Evolutionary conservation across 2,329 filamentous ascomycete genomes (phyloP), one percentile per base, ranked within the genome.

Genomic region (Leptographium galeiforme): DNA sequence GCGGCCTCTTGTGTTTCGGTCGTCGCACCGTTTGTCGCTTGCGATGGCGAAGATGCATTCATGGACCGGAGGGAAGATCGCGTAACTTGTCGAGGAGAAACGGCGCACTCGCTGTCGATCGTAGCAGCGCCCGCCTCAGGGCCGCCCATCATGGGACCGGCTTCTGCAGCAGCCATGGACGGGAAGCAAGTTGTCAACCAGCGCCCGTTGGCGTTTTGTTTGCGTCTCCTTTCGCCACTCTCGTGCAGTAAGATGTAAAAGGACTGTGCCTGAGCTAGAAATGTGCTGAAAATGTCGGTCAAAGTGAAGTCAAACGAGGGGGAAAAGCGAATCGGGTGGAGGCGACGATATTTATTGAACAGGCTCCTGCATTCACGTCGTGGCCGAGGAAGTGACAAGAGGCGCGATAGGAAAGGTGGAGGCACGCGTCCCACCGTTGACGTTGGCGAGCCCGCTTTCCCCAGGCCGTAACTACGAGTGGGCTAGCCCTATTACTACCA

Each of bases 31-130:
- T 25, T 25, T 2, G 39, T 8, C 11, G 40, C 8, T 19, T 18
- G 33, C 18, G 19, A 4, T 25, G 38, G 45, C 19, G 45, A 43
- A 4, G 45, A 36, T 16, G 30, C 43, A 6, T 48, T 19, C 30
- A 48, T 41, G 25, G 51, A 43, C 12, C 38, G 51, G 16, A 53
- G 30, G 10, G 46, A 51, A 1, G 50, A 46, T n/a, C 50, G 50
- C 33, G 41, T 46, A 32, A 25, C 19, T 19, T 51, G 41, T 30
- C 50, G 50, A 7, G 53, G 56, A 11, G 56, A 55, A 16, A 55
- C 45, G n/a, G 30, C 36, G 18, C 19, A 41, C 8, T 55, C 53
- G 46, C 13, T 34, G 16, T 8, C 13, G 13, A 16, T 13, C n/a
- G 16, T 14, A 11, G 32, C 33, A 12, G 10, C 46, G 40, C n/a